Percentiles rank a stretch among this genome's conserved stretches.
phyloP scores from a whole-genome alignment of 345 rosid species.

The Syzygium grande region DNA sequence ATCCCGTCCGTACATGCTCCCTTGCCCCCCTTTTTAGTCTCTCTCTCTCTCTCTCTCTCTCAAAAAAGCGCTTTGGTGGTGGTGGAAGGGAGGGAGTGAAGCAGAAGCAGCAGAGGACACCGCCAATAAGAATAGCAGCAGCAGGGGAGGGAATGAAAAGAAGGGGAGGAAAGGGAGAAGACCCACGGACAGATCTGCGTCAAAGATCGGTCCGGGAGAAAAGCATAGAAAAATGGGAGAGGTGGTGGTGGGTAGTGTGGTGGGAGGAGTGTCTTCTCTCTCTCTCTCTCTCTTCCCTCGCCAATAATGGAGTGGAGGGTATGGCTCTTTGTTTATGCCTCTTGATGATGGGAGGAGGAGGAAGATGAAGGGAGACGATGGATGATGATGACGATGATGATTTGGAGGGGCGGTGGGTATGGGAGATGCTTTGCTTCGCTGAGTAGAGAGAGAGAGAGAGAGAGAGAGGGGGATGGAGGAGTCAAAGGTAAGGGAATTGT shows the following conservation, averaged over 20 bases:
- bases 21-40: not conserved
- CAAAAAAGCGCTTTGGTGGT: too few relatives aligned
- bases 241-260: not conserved
- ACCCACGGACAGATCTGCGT: not conserved
- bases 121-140: not conserved
- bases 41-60: not conserved
- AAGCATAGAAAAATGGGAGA: not conserved
- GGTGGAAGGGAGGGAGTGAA: not conserved
- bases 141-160: not conserved
- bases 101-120: not conserved
- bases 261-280: too few relatives aligned
- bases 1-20: constrained; percentile 83
- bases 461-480: too few relatives aligned
- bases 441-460: not conserved
- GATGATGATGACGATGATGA: not conserved
- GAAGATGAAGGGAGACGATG: not conserved
- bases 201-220: not conserved
- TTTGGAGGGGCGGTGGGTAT: not conserved
- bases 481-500: not conserved
- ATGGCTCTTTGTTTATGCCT: not conserved
- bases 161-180: not conserved
- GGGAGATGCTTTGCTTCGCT: not conserved
- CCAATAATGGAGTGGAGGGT: not conserved
- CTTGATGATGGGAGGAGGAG: not conserved
- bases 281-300: not conserved